These are phyloP conservation scores for Osmanthus fragrans DNA, from an alignment of 257 asterid species.

Conservation along the genomic window DNA sequence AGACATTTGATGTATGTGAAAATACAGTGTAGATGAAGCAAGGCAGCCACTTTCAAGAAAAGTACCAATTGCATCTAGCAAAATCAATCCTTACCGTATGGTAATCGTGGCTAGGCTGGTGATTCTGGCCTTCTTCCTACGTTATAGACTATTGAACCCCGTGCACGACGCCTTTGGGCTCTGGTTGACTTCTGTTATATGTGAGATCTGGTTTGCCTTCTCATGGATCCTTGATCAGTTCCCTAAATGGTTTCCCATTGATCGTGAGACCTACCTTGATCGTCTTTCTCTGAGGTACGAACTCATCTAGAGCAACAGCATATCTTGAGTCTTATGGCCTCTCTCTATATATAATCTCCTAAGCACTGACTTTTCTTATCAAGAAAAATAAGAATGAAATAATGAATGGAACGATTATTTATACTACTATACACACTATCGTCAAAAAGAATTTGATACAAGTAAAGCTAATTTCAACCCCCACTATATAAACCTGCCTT, in stretches of 20 bases:
- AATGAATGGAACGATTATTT: not conserved
- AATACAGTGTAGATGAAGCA: slow-evolving; percentile 88
- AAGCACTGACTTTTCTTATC: too few relatives aligned
- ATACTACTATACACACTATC: not conserved
- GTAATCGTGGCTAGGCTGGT: slow-evolving; percentile 78
- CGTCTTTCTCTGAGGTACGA: slow-evolving; percentile 88
- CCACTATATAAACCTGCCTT: not conserved
- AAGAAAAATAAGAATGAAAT: not conserved
- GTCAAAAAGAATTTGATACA: not conserved
- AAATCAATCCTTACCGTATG: slow-evolving; percentile 93
- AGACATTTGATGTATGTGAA: not conserved
- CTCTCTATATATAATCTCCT: too few relatives aligned
- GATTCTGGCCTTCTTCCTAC: slow-evolving; percentile 79
- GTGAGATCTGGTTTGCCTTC: slow-evolving; percentile 96
- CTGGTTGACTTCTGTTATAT: slow-evolving; percentile 93
- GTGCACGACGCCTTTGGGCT: slow-evolving; percentile 94
- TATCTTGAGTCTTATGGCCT: not conserved
- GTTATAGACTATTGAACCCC: slow-evolving; percentile 83
- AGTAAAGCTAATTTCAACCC: not conserved
- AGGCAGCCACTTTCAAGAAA: slow-evolving; percentile 92
- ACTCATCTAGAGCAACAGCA: not conserved
- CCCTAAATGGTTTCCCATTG: slow-evolving; percentile 95
- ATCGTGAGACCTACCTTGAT: slow-evolving; percentile 91
- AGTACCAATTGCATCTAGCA: slow-evolving; percentile 95
- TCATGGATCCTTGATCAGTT: slow-evolving; percentile 99